Conservation (phyloP, 495 filamentous ascomycete species). For the Chaetomidium leptoderma region DNA sequence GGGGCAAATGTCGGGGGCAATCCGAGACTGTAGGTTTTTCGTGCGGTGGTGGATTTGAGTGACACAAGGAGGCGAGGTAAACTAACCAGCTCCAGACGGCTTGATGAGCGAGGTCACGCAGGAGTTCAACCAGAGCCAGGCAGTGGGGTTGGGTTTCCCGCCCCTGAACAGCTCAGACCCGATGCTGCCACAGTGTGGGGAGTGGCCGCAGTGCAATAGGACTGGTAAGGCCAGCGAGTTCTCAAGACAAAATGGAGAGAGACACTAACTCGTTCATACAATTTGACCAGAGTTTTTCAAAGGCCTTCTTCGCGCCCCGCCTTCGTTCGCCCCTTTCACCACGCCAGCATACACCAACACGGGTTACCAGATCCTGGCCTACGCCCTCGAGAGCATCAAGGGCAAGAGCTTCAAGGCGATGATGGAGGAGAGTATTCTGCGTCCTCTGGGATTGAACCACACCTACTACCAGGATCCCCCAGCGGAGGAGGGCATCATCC, state of each 20-base stretch:
- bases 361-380: slow-evolving; percentile 50
- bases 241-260: neutral
- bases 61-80: neutral
- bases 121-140: slow-evolving; percentile 31
- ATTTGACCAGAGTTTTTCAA: slow-evolving; percentile 49
- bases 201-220: slow-evolving; percentile 33
- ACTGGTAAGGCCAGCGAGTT: slow-evolving; percentile 28
- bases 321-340: slow-evolving; percentile 45
- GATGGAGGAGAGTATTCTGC: slow-evolving; percentile 42
- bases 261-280: neutral
- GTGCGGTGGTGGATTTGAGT: neutral
- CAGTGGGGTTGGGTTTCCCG: slow-evolving; percentile 38
- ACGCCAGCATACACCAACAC: slow-evolving; percentile 57
- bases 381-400: slow-evolving; percentile 53
- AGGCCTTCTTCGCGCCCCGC: slow-evolving; percentile 45
- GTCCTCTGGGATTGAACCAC: slow-evolving; percentile 42
- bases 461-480: slow-evolving; percentile 39
- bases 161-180: slow-evolving; percentile 39
- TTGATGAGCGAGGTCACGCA: slow-evolving; percentile 42
- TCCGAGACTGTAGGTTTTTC: slow-evolving; percentile 39
- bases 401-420: slow-evolving; percentile 42
- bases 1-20: slow-evolving; percentile 50
- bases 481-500: slow-evolving; percentile 32
- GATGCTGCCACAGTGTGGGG: slow-evolving; percentile 39
- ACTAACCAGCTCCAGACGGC: slow-evolving; percentile 29